A percentile compares a stretch with the other conserved stretches of the same genome.
Evolutionary conservation across 768 basidiomycete genomes (phyloP).

Genomic region (Lactarius quietus): DNA sequence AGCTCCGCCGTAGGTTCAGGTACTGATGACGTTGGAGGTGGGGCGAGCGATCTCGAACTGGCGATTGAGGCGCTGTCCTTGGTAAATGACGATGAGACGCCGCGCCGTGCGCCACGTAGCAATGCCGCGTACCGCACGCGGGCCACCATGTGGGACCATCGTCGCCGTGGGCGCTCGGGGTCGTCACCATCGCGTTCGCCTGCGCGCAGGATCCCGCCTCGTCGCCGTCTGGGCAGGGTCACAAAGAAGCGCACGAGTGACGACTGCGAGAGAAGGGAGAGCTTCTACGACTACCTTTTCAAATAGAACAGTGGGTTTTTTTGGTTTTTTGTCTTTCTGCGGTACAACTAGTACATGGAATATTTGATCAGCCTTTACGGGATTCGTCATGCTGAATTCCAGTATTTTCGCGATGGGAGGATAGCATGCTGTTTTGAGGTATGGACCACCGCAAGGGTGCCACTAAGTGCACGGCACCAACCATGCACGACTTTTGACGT

Average conservation of each 20-base stretch:
- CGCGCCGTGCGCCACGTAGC: slow-evolving; percentile 26
- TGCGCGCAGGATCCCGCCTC: slow-evolving; percentile 34
- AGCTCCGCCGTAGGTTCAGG: slow-evolving; percentile 3
- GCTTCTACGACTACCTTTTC: slow-evolving; percentile 25
- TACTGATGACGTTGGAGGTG: too few species aligned
- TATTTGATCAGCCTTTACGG: too few species aligned
- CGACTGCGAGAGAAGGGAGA: neutral
- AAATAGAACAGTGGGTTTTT: neutral
- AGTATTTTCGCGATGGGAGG: too few species aligned
- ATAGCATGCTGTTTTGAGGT: too few species aligned
- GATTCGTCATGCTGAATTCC: too few species aligned
- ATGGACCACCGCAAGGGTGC: too few species aligned
- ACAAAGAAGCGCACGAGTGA: neutral
- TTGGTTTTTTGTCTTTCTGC: too few species aligned
- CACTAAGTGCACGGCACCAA: too few species aligned
- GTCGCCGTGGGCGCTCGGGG: slow-evolving; percentile 35
- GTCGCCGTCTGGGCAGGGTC: slow-evolving; percentile 22
- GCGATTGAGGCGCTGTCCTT: slow-evolving; percentile 34
- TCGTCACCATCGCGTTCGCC: slow-evolving; percentile 59
- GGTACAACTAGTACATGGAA: too few species aligned
- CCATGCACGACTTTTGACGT: too few species aligned
- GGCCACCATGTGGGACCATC: slow-evolving; percentile 26
- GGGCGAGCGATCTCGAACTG: slow-evolving; percentile 17
- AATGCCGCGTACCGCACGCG: slow-evolving; percentile 33
- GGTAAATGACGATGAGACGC: slow-evolving; percentile 30